Evolutionary conservation across 2,329 filamentous ascomycete genomes (phyloP), one percentile per base, ranked within the genome.

Genomic region (Hypoxylon sp.): DNA sequence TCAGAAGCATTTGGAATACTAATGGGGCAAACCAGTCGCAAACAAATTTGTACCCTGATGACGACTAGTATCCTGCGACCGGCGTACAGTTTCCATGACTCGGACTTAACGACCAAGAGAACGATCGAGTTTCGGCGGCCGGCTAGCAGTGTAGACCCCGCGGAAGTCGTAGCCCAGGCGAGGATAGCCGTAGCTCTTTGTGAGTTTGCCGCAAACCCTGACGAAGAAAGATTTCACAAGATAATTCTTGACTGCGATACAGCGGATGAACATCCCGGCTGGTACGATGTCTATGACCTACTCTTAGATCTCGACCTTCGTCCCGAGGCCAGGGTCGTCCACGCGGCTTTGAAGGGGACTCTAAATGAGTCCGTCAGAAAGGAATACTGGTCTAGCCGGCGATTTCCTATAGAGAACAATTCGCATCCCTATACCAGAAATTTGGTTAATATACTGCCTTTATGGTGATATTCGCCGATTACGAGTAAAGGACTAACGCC

Each of bases 51-150:
- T 1, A 8, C 28, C 1, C n/a, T 67, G 3, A 9, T 54, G 48
- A 1, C 8, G 2, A n/a, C 22, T 7, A 12, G 22, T 0, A 0
- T 0, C 2, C 3, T 2, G 1, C 14, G 53, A 3, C 4, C 24
- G 4, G 36, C 49, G 2, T 62, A 59, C 12, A 42, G 12, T 7
- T 61, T 65, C 12, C 1, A 7, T 0, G n/a, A 32, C 1, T 30
- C 57, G 1, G 0, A 4, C 0, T 3, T 0, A 4, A 33, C 50
- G 0, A 1, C 0, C 1, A 65, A 61, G 33, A 57, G 57, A 9
- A 67, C 65, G 4, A 59, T 67, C 20, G 65, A 67, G 40, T 67
- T 67, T 20, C 57, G 65, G 1, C 61, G 61, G 32, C 26, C 52
- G 6, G 53, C 61, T 3, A 28, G 36, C 38, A 61, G 38, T 2